Evolutionary conservation across 495 filamentous ascomycete genomes (phyloP), one percentile per base, ranked within the genome.

Genomic region (Venustampulla echinocandica): DNA sequence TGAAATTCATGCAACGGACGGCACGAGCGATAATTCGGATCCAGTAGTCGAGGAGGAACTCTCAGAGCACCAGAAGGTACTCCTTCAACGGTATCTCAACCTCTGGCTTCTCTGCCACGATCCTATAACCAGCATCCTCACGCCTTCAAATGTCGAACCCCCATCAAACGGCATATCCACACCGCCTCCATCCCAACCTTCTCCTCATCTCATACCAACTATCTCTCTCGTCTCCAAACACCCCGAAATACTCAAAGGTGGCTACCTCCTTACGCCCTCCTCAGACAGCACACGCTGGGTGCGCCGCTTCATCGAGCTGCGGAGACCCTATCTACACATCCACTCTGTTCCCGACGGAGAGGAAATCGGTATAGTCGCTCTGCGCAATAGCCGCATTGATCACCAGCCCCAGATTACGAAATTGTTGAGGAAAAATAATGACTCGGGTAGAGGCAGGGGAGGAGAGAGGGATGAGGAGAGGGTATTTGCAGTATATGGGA

Each of bases 401-500:
- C 81, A 85, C 51, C 79, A 84, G 54, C 92, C 92, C 3, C 82
- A 90, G 50, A 85, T 97, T 42, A 76, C 90, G 25, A 78, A 82
- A 33, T 64, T 98, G 14, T 70, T 96, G 18, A 63, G 56, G 66
- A 58, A 53, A 55, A 33, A 58, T 54, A 25, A 58, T 50, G 21
- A 22, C 50, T 23, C 61, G 65, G 45, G 60, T 47, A 75, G 54
- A 62, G 65, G 67, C 54, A 22, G 45, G 18, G 51, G 32, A 3
- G 50, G 50, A 1, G 77, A 62, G 59, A 75, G 70, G 42, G 76
- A 67, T 17, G 52, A 48, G 10, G 55, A 54, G 5, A 52, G 21
- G 4, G 81, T 97, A 28, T 98, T 90, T 70, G 92, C 93, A 10
- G 77, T 99, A 37, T 97, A 95, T 59, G 90, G 86, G 28, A 82